phyloP scores from a whole-genome alignment of 2,329 filamentous ascomycete species.

The Cercospora berteroae region DNA sequence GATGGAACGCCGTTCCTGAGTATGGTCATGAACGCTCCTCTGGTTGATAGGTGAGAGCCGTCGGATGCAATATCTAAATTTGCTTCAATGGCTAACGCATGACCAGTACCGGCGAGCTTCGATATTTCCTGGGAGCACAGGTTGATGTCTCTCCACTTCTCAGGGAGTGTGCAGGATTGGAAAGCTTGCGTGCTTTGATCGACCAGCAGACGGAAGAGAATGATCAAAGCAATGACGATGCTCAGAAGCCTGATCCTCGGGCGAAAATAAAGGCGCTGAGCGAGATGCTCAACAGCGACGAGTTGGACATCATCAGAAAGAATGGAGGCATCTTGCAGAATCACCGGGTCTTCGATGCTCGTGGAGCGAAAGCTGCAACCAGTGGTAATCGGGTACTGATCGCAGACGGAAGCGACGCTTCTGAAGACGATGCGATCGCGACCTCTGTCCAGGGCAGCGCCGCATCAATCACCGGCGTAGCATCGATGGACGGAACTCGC shows the following conservation, averaged over 20 bases:
- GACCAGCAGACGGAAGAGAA: not conserved
- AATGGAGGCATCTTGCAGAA: constrained; percentile 16
- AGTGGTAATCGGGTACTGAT: constrained; percentile 13
- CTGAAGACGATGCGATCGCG: constrained; percentile 3
- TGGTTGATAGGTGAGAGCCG: constrained; percentile 40
- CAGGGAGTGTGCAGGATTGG: constrained; percentile 64
- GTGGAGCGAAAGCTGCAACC: not conserved
- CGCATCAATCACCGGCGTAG: not conserved
- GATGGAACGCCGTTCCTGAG: constrained; percentile 76
- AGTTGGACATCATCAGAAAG: constrained; percentile 15
- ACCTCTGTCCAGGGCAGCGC: not conserved
- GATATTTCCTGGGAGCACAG: constrained; percentile 70
- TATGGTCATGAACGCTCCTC: constrained; percentile 56
- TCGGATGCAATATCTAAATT: not conserved
- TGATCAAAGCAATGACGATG: constrained; percentile 45
- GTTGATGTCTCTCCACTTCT: constrained; percentile 68
- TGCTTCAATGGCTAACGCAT: not conserved
- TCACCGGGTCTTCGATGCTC: not conserved
- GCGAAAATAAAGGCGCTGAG: constrained; percentile 16
- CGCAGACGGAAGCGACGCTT: constrained; percentile 14
- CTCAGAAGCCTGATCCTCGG: constrained; percentile 27
- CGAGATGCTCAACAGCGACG: constrained; percentile 16
- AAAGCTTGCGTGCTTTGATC: constrained; percentile 48
- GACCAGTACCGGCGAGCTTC: constrained; percentile 60
- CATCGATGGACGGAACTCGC: not conserved